Base-by-base conservation (phyloP, 1,284 basidiomycete genomes). In the Ceratobasidium sp. region DNA sequence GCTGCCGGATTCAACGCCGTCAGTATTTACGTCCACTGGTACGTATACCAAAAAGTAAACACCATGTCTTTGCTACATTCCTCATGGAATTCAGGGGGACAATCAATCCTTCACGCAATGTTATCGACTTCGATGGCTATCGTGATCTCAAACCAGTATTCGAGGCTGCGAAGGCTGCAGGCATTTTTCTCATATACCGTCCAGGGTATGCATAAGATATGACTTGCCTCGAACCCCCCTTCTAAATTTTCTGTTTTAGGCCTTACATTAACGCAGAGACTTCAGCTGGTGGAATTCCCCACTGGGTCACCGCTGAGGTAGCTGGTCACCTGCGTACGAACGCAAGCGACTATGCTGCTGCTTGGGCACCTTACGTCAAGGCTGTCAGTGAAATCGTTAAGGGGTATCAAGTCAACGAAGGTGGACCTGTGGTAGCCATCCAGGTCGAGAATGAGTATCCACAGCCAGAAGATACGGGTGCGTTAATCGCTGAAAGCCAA, bases 371-470 rank as follows among this genome's bases (percentile, higher is more conserved):
- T 10, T 94, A 93, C 77, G 85, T 90, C 48, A 81, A 85, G 60
- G 88, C 84, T 0, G 85, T 94, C 73, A 88, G 90, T 72, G 77
- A 85, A 0, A 84, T 85, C 60, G 87, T 89, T 0, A 83, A 80
- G 0, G 85, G 86, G 0, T 87, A 91, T 75, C 92, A 94, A 78
- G 86, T 94, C 34, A 85, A 83, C 18, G 79, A 84, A 71, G 90
- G 89, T 30, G 91, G 91, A 2, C 89, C 92, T 3, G 85, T 93
- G 18, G 91, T 94, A 72, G 89, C 90, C 36, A 84, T 87, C 3
- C 87, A 87, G 76, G 48, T 77, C 88, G 92, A 94, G 77, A 94
- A 94, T 71, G 93, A 94, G 79, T 93, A 89, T 77, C 83, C 83
- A 3, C 89, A 91, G 0, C 78, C 77, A 8, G 76, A 78, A 3